Base-by-base conservation (phyloP, 2,329 filamentous ascomycete genomes). In the Bipolaris zeicola region DNA sequence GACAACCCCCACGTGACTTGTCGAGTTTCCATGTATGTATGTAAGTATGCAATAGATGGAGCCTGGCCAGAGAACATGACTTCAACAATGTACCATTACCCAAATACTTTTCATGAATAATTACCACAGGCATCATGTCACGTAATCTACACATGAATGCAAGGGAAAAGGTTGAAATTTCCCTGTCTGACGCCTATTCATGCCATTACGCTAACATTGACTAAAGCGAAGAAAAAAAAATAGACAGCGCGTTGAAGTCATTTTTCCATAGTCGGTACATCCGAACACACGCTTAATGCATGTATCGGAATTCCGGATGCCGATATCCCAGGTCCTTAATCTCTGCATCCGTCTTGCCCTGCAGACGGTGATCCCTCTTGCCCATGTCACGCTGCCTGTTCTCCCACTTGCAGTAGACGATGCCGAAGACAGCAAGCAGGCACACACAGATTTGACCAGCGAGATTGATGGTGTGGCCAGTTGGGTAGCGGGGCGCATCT, bases 391-490 rank as follows among this genome's bases (percentile, higher is more conserved):
- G 75, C 24, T 80, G 68, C 43, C 67, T 78, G 68, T 86, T 86
- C 72, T 86, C 85, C 67, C 79, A 81, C 16, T 77, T 61, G 66
- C 82, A 84, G 64, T 86, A 86, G 11, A 74, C 39, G 41, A 86
- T 81, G 14, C 83, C 83, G 22, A 77, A 78, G 4, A 78, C 33
- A 1, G 82, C 71, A 5, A 86, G 75, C 18, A 78, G 57, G 3
- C 82, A 66, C 3, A 79, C 78, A 11, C 68, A 67, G 16, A 80
- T 69, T 65, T 86, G 82, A 1, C 82, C 82, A 3, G 62, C 75
- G 43, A 87, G 75, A 64, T 87, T 87, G 77, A 87, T 86, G 4
- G 81, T 81, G 48, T 97, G 92, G 1, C 93, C 93, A 1, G 86
- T 83, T 34, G 83, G 84, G 77, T 87, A 96, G 24, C 83, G 82